phyloP scores from a whole-genome alignment of 1,139 yeast genomes.

The Hemisphaericaspora subhashii region DNA sequence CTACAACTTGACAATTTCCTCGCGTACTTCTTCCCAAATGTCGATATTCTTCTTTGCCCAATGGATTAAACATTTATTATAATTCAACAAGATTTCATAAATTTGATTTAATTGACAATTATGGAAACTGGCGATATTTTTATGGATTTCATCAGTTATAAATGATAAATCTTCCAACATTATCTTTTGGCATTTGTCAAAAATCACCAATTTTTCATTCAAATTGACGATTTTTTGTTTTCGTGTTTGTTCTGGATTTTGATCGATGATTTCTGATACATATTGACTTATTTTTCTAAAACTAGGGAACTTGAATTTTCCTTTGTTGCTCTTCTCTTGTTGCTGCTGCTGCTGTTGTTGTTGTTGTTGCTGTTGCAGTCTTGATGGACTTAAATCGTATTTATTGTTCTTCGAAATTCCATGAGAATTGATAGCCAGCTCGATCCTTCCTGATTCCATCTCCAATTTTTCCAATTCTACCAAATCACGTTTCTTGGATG shows the following conservation, averaged over 20 bases:
- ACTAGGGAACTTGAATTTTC: constrained; percentile 27
- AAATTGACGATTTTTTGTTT: constrained; percentile 55
- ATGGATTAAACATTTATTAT: constrained; percentile 57
- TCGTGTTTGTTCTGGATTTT: constrained; percentile 66
- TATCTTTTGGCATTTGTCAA: constrained; percentile 58
- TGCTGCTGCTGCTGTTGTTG: constrained; percentile 2
- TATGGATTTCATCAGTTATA: constrained; percentile 51
- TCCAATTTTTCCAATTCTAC: constrained; percentile 43
- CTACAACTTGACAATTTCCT: constrained; percentile 34
- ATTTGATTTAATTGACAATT: constrained; percentile 47
- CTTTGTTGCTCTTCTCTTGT: not conserved
- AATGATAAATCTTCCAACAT: constrained; percentile 56
- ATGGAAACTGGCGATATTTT: constrained; percentile 53
- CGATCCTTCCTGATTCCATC: constrained; percentile 39
- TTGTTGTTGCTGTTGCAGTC: constrained; percentile 1
- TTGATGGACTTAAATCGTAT: constrained; percentile 25
- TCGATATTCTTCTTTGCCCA: constrained; percentile 75
- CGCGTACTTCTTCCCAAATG: constrained; percentile 69
- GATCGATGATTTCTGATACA: constrained; percentile 67
- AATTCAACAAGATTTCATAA: constrained; percentile 46
- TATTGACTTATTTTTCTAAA: constrained; percentile 58
- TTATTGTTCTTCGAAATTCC: constrained; percentile 28
- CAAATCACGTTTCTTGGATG: constrained; percentile 43
- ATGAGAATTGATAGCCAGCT: constrained; percentile 29
- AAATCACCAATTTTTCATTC: constrained; percentile 50